These are phyloP conservation scores for Hypoxylon subgilvum DNA, from an alignment of 495 filamentous ascomycete genomes.

Conservation along the genomic window DNA sequence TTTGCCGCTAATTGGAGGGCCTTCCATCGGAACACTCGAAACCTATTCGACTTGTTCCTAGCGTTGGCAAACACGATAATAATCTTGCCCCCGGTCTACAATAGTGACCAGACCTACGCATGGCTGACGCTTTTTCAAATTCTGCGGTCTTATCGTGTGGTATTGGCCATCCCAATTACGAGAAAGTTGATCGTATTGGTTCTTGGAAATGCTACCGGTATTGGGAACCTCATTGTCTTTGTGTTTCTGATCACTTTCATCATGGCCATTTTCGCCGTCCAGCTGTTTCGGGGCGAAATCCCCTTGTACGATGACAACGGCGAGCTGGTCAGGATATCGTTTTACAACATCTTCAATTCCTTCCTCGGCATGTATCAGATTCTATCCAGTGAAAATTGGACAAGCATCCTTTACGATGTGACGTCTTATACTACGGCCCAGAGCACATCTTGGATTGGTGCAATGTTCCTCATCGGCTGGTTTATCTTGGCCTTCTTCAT, in stretches of 20 bases:
- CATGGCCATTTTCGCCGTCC: constrained; percentile 88
- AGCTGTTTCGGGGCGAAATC: constrained; percentile 89
- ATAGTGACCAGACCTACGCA: constrained; percentile 77
- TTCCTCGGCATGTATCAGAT: constrained; percentile 99
- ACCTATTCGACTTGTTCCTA: constrained; percentile 79
- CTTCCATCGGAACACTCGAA: constrained; percentile 74
- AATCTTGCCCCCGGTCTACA: constrained; percentile 79
- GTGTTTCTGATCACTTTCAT: constrained; percentile 95
- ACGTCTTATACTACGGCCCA: constrained; percentile 67
- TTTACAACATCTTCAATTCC: constrained; percentile 89
- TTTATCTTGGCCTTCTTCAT: constrained; percentile 96
- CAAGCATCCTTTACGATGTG: constrained; percentile 79
- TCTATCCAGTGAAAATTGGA: constrained; percentile 98
- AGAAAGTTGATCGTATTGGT: constrained; percentile 84
- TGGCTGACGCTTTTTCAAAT: constrained; percentile 96
- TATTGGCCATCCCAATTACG: constrained; percentile 86
- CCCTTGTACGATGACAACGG: constrained; percentile 63
- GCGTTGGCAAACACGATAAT: constrained; percentile 84
- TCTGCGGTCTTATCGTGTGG: constrained; percentile 86
- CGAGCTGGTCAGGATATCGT: constrained; percentile 69
- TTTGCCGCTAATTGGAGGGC: constrained; percentile 77
- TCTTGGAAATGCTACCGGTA: constrained; percentile 87
- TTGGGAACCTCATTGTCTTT: constrained; percentile 93
- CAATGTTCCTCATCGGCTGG: constrained; percentile 91
- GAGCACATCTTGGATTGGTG: constrained; percentile 89